Percentiles rank a stretch among this genome's conserved stretches.
Evolutionary conservation across 257 asterid genomes (phyloP).

Genomic region (Solanum medicagineum): DNA sequence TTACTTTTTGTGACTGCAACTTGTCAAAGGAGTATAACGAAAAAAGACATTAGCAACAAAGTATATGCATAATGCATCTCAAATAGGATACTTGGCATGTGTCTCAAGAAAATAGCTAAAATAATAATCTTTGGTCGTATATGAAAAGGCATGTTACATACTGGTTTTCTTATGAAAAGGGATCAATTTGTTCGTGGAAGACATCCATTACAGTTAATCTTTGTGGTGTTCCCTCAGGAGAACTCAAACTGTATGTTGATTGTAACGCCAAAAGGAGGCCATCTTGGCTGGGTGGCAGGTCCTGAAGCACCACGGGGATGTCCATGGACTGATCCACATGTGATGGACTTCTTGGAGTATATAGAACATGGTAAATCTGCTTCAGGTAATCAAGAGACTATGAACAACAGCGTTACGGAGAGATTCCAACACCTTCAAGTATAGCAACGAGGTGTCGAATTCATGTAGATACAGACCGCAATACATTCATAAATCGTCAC

Average conservation of each 20-base stretch:
- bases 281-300: constrained; percentile 99
- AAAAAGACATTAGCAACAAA: background rate
- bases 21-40: background rate
- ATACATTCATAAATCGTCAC: background rate
- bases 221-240: constrained; percentile 35
- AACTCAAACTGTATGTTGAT: constrained; percentile 71
- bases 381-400: background rate
- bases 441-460: background rate
- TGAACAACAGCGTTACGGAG: background rate
- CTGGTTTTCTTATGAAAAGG: background rate
- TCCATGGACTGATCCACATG: constrained; percentile 87
- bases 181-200: too few relatives aligned
- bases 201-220: background rate
- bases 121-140: background rate
- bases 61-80: background rate
- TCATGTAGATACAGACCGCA: background rate
- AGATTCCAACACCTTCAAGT: background rate
- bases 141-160: too few relatives aligned
- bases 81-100: background rate
- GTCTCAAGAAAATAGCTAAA: background rate
- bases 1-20: background rate
- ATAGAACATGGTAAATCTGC: constrained; percentile 32
- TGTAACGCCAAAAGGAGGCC: constrained; percentile 93
- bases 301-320: constrained; percentile 65
- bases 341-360: constrained; percentile 81